Evolutionary conservation across 306 rosid genomes (phyloP).

Genomic region (Lupinus albus): DNA sequence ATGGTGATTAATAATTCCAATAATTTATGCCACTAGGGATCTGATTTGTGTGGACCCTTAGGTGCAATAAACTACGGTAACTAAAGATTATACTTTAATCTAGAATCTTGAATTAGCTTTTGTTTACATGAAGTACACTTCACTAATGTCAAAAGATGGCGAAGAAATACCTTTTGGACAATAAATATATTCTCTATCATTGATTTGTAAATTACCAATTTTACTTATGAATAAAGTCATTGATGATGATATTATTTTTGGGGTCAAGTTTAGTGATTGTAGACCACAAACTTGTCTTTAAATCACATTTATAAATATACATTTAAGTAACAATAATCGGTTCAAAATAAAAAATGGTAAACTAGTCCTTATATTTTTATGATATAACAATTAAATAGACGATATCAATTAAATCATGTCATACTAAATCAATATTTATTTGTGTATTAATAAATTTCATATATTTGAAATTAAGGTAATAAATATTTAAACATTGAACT

Average conservation of each 20-base stretch:
- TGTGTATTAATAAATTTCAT: no score
- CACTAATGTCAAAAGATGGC: slow-evolving; percentile 34
- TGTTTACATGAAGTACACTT: slow-evolving; percentile 26
- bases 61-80: background rate
- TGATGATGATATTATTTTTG: background rate
- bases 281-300: background rate
- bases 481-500: no score
- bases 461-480: no score
- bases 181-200: slow-evolving; percentile 39
- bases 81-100: slow-evolving; percentile 15
- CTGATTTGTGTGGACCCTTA: slow-evolving; percentile 30
- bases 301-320: no score
- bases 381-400: no score
- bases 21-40: background rate
- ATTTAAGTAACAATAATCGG: no score
- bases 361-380: no score
- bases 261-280: background rate
- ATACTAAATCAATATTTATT: no score
- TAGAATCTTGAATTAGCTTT: slow-evolving; percentile 5
- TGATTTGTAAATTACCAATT: background rate
- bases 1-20: background rate
- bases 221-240: slow-evolving; percentile 9
- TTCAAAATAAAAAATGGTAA: no score
- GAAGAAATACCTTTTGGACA: slow-evolving; percentile 19
- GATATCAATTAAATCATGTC: no score